Percentiles rank a stretch among this genome's conserved stretches.
Evolutionary conservation across 169 alveolate species (phyloP).

Genomic region (Plasmodium vivax): DNA sequence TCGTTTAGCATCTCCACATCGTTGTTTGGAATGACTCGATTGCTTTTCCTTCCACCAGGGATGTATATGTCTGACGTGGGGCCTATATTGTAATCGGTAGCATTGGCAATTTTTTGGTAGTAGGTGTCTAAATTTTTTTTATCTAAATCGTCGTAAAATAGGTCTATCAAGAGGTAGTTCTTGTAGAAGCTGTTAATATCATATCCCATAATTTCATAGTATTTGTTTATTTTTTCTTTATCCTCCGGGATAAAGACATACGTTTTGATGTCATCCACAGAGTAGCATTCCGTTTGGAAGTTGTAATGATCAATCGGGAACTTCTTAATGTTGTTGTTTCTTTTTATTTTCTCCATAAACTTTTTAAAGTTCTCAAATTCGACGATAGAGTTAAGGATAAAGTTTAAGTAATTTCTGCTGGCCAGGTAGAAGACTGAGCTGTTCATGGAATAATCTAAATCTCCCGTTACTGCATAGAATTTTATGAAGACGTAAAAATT

Average conservation of each 20-base stretch:
- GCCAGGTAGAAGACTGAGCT: conserved; percentile 23
- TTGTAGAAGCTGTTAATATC: conserved; percentile 23
- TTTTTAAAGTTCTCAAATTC: conserved; percentile 67
- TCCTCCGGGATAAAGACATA: conserved; percentile 2
- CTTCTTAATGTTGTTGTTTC: background rate
- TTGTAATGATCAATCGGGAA: conserved; percentile 26
- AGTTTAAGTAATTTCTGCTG: conserved; percentile 50
- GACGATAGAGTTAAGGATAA: conserved; percentile 35
- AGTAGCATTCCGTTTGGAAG: conserved; percentile 26
- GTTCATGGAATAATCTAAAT: conserved; percentile 27
- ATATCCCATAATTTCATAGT: background rate
- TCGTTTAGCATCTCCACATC: conserved; percentile 1
- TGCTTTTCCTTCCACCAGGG: conserved; percentile 1
- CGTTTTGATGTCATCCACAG: conserved; percentile 29
- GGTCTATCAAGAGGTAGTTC: conserved; percentile 17
- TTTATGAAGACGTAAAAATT: conserved; percentile 43
- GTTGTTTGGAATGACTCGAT: background rate
- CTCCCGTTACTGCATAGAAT: conserved; percentile 60
- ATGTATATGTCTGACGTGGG: background rate
- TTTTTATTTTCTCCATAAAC: conserved; percentile 11
- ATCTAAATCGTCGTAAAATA: conserved; percentile 53
- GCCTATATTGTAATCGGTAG: background rate
- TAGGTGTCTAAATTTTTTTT: background rate
- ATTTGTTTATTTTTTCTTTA: background rate
- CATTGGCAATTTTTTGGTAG: conserved; percentile 4